Base-by-base conservation (phyloP, 768 basidiomycete genomes). In the Hygrocybe coccinea region DNA sequence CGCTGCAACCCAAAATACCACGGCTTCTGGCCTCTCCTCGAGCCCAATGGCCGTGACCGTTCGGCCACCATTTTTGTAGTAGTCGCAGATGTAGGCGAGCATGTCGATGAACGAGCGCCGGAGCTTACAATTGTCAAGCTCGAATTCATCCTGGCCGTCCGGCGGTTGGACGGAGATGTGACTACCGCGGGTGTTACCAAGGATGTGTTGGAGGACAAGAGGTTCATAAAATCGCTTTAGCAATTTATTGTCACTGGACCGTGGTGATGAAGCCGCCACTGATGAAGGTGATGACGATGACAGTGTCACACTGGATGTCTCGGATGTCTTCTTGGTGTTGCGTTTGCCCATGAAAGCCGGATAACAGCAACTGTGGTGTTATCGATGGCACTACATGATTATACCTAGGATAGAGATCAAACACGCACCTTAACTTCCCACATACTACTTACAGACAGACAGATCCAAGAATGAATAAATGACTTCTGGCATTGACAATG, bases 221-320 rank as follows among this genome's bases (percentile, higher is more conserved):
- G 46, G 46, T 48, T 48, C 46, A 24, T 48, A 48, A 48, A 48
- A 48, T 48, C 46, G 46, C 46, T 48, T 48, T 24, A 17, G 3
- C 24, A 48, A 48, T 25, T 48, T 48, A 25, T 25, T 25, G 46
- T 24, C 46, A 48, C 15, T 4, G n/a, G n/a, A 3, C 15, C 6
- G n/a, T n/a, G n/a, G n/a, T 21, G 25, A 2, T n/a, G 17, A 24
- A 24, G 15, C 5, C 29, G 8, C 29, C 29, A 8, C 29, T 29
- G 29, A 29, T 29, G 29, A 29, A 29, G 29, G 29, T n/a, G n/a
- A 15, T 17, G 46, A 29, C 24, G 3, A 48, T 4, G n/a, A 3
- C 46, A 19, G 14, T 17, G 46, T 19, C 24, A 15, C 7, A 21
- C 19, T 19, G n/a, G 17, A n/a, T 19, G n/a, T 29, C 46, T 6